These are phyloP conservation scores for Cyberlindnera lachancei DNA, from an alignment of 805 yeast species.

Conservation along the genomic window DNA sequence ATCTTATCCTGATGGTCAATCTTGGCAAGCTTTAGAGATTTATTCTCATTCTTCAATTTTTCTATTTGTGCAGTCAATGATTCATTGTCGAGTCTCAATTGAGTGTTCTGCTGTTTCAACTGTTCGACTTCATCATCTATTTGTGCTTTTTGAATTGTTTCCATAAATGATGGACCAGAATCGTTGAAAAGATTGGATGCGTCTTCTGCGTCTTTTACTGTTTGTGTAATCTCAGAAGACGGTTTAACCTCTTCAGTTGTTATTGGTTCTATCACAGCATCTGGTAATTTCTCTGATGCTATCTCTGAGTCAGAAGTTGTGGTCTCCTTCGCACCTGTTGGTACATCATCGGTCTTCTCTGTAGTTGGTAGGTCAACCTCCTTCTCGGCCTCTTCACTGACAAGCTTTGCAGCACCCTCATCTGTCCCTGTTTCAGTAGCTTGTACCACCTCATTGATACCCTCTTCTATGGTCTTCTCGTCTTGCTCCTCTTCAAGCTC, in stretches of 20 bases:
- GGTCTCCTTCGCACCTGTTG: too few species aligned
- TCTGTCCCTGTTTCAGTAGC: too few species aligned
- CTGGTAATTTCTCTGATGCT: not conserved
- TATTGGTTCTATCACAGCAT: not conserved
- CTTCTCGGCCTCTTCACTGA: slow-evolving; percentile 3
- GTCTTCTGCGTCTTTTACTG: not conserved
- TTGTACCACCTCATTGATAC: slow-evolving; percentile 1
- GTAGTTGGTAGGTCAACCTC: slow-evolving; percentile 1
- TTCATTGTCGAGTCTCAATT: slow-evolving; percentile 6
- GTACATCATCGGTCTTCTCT: too few species aligned
- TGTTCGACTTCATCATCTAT: slow-evolving; percentile 18
- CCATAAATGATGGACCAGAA: slow-evolving; percentile 22
- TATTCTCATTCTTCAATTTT: slow-evolving; percentile 31
- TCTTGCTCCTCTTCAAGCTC: slow-evolving; percentile 7
- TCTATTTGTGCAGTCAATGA: slow-evolving; percentile 25
- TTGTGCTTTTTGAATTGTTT: slow-evolving; percentile 14
- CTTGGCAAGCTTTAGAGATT: slow-evolving; percentile 27
- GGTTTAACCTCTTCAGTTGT: slow-evolving; percentile 3
- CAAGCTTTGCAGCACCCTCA: too few species aligned
- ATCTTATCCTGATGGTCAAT: slow-evolving; percentile 29
- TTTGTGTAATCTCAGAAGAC: slow-evolving; percentile 5
- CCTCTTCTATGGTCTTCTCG: slow-evolving; percentile 3
- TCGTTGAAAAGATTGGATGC: slow-evolving; percentile 1
- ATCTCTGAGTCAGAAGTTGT: not conserved
- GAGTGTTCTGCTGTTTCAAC: slow-evolving; percentile 27